These are phyloP conservation scores for Tilletia setariae DNA, from an alignment of 1,284 basidiomycete genomes.

Conservation along the genomic window DNA sequence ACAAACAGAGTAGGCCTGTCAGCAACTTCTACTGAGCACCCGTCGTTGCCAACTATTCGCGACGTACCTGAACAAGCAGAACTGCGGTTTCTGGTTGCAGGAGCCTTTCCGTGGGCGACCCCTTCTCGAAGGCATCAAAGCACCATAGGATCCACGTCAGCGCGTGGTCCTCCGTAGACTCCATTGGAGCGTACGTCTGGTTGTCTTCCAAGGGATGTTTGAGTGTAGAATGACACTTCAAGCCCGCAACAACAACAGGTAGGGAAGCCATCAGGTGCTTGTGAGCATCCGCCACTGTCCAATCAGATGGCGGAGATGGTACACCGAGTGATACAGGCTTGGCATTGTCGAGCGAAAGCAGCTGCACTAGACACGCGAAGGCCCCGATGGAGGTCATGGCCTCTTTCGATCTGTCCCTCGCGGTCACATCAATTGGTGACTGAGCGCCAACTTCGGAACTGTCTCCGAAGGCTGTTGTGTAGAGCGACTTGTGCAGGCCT, in stretches of 20 bases:
- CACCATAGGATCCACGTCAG: conserved; percentile 25
- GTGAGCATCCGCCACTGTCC: not conserved
- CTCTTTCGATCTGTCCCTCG: not conserved
- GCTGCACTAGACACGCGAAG: conserved; percentile 22
- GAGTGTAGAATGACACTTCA: conserved; percentile 25
- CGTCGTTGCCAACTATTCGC: no score
- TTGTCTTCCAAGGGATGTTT: conserved; percentile 20
- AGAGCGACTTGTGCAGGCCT: conserved; percentile 4
- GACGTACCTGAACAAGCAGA: conserved; percentile 5
- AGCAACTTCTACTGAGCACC: not conserved
- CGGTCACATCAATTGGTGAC: not conserved
- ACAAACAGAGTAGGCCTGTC: not conserved
- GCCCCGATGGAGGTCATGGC: conserved; percentile 17
- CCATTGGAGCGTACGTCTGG: not conserved
- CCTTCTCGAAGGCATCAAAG: conserved; percentile 12
- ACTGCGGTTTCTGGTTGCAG: not conserved
- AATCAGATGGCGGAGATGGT: not conserved
- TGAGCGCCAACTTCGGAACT: not conserved
- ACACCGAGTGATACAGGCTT: not conserved
- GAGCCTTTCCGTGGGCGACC: not conserved
- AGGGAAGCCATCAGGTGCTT: conserved; percentile 19
- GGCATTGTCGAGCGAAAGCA: conserved; percentile 5
- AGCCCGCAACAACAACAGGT: conserved; percentile 25
- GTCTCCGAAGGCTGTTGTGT: conserved; percentile 14
- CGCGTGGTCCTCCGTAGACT: conserved; percentile 19